Evolutionary conservation across 805 yeast genomes (phyloP).

Genomic region (Wickerhamomyces silvicola): DNA sequence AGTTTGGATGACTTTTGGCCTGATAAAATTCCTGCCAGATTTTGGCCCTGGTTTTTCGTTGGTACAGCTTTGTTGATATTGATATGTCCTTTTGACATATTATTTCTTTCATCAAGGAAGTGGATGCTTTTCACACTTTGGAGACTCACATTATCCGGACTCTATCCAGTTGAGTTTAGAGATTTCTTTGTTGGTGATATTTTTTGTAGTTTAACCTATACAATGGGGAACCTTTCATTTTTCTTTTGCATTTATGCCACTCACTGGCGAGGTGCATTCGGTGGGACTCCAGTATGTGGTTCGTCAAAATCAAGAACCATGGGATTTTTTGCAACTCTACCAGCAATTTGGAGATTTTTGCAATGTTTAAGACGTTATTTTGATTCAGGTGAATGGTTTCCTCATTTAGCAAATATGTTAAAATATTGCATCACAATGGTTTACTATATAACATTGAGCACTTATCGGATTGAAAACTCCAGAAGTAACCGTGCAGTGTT

Average conservation of each 20-base stretch:
- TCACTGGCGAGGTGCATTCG: slow-evolving; percentile 54
- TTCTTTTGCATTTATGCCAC: slow-evolving; percentile 78
- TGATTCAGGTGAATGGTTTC: slow-evolving; percentile 94
- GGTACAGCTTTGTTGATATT: slow-evolving; percentile 43
- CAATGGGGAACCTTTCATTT: slow-evolving; percentile 78
- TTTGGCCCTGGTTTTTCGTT: slow-evolving; percentile 76
- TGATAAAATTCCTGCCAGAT: slow-evolving; percentile 48
- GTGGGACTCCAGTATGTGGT: slow-evolving; percentile 52
- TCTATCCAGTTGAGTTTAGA: slow-evolving; percentile 90
- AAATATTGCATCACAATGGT: slow-evolving; percentile 66
- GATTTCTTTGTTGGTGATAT: slow-evolving; percentile 94
- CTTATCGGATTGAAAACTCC: slow-evolving; percentile 60
- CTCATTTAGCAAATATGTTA: slow-evolving; percentile 83
- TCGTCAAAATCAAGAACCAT: slow-evolving; percentile 66
- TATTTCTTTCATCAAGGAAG: slow-evolving; percentile 56
- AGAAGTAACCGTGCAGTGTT: slow-evolving; percentile 43
- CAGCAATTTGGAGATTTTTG: slow-evolving; percentile 83
- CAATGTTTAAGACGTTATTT: slow-evolving; percentile 89
- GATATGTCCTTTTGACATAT: slow-evolving; percentile 54
- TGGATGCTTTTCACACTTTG: slow-evolving; percentile 73
- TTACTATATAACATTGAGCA: slow-evolving; percentile 68
- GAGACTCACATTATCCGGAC: slow-evolving; percentile 73
- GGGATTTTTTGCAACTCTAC: slow-evolving; percentile 82
- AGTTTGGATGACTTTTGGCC: slow-evolving; percentile 71
- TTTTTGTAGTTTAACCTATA: slow-evolving; percentile 79